Percentiles rank a stretch among this genome's conserved stretches.
phyloP scores from a whole-genome alignment of 106 monocot species.

The Cymbidium sinense region DNA sequence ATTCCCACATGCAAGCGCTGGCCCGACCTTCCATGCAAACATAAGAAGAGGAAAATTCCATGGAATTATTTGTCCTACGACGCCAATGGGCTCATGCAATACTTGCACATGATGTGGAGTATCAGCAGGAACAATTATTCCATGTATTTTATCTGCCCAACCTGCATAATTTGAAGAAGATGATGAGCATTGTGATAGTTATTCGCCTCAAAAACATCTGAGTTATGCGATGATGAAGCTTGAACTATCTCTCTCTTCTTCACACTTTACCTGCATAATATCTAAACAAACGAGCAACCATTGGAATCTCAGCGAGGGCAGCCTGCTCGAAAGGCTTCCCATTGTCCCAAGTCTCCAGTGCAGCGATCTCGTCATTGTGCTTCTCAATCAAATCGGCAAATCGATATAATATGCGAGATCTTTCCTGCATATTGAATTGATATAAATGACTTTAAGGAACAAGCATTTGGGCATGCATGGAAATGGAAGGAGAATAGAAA shows the following conservation, averaged over 20 bases:
- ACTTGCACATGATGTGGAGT: constrained; percentile 89
- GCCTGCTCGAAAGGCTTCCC: constrained; percentile 86
- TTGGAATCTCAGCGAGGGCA: constrained; percentile 57
- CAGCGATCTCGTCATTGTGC: constrained; percentile 83
- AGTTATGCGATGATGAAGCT: neutral
- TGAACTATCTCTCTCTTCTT: neutral
- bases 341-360: constrained; percentile 92
- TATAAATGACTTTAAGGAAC: neutral
- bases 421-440: constrained; percentile 40
- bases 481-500: neutral
- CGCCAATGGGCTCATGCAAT: constrained; percentile 82
- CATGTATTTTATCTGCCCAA: constrained; percentile 96
- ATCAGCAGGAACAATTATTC: constrained; percentile 81
- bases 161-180: constrained; percentile 37
- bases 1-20: constrained; percentile 88
- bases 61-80: constrained; percentile 83
- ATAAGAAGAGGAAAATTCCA: constrained; percentile 97
- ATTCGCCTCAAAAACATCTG: neutral
- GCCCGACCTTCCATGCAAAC: constrained; percentile 92
- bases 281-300: constrained; percentile 66
- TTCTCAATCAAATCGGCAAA: constrained; percentile 86
- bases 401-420: constrained; percentile 50
- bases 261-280: constrained; percentile 76
- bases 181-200: neutral
- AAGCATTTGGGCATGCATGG: neutral